Conservation (phyloP, 1,284 basidiomycete genomes). For the Ustilago tritici region DNA sequence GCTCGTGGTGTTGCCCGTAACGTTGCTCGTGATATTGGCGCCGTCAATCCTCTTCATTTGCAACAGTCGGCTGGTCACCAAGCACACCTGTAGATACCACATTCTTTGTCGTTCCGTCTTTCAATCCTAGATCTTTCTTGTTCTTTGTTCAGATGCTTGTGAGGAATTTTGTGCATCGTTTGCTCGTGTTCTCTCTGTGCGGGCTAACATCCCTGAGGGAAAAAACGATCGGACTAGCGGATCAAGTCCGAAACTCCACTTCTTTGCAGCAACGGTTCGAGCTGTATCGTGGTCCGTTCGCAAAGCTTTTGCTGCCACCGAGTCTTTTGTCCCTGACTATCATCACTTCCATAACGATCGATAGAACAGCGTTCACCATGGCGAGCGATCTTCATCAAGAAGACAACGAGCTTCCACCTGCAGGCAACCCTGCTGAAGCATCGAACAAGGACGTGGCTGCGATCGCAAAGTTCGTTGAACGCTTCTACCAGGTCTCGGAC, state of each 20-base stretch:
- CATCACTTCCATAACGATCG: not conserved
- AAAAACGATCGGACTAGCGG: not conserved
- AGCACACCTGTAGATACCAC: constrained; percentile 29
- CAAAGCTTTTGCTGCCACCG: not conserved
- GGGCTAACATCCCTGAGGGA: not conserved
- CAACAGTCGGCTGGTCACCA: constrained; percentile 21
- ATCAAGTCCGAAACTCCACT: not conserved
- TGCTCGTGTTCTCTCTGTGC: too few relatives aligned
- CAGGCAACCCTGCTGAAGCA: constrained; percentile 32
- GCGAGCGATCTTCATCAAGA: constrained; percentile 16
- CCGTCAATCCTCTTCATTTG: constrained; percentile 30
- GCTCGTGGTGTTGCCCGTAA: constrained; percentile 64
- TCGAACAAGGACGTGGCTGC: constrained; percentile 37
- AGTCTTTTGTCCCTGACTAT: not conserved
- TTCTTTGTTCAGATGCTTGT: not conserved
- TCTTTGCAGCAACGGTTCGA: not conserved
- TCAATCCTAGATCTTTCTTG: not conserved
- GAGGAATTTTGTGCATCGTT: too few relatives aligned
- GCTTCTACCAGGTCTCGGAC: constrained; percentile 49
- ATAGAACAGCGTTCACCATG: not conserved
- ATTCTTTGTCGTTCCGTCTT: not conserved
- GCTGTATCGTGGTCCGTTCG: not conserved
- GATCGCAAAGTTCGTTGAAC: constrained; percentile 37
- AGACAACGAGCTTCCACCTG: constrained; percentile 35
- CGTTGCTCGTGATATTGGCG: constrained; percentile 65